Evolutionary conservation across 305 asterid genomes (phyloP).

Genomic region (Fraxinus dipetala): DNA sequence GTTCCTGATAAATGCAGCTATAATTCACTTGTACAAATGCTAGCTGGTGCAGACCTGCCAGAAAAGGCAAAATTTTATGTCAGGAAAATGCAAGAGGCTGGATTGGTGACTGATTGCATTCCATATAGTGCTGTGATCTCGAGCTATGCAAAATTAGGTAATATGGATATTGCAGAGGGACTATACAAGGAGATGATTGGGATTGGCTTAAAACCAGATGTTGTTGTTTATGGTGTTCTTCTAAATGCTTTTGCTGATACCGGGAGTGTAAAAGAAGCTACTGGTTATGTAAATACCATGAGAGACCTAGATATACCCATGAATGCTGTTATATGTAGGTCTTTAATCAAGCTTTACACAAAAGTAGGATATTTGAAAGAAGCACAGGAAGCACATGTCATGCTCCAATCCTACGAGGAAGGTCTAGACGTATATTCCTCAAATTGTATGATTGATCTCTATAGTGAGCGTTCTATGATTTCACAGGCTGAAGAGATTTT

Average conservation of each 20-base stretch:
- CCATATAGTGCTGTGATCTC: slow-evolving; percentile 80
- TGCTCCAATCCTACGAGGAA: slow-evolving; percentile 43
- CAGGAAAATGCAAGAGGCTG: slow-evolving; percentile 65
- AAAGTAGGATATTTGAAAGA: slow-evolving; percentile 79
- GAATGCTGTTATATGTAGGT: slow-evolving; percentile 61
- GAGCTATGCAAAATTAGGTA: slow-evolving; percentile 63
- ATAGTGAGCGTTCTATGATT: slow-evolving; percentile 76
- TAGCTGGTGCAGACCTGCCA: slow-evolving; percentile 73
- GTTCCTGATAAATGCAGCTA: slow-evolving; percentile 79
- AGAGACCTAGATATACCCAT: slow-evolving; percentile 42
- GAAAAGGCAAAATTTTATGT: slow-evolving; percentile 55
- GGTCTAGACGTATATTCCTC: slow-evolving; percentile 70
- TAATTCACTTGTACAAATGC: slow-evolving; percentile 74
- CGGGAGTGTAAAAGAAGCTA: slow-evolving; percentile 64
- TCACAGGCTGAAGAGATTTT: slow-evolving; percentile 70
- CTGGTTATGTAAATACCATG: slow-evolving; percentile 46
- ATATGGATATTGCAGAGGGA: slow-evolving; percentile 50
- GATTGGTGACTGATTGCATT: slow-evolving; percentile 64
- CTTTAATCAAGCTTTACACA: slow-evolving; percentile 79
- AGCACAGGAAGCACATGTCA: slow-evolving; percentile 57
- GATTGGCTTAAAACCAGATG: slow-evolving; percentile 59
- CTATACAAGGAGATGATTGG: slow-evolving; percentile 63
- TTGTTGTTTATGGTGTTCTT: slow-evolving; percentile 68
- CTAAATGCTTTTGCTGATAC: slow-evolving; percentile 77
- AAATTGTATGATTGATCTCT: slow-evolving; percentile 90